A percentile compares a stretch with the other conserved stretches of the same genome.
Evolutionary conservation across 805 yeast genomes (phyloP).

Genomic region (Kodamaea hsintzibuensis): DNA sequence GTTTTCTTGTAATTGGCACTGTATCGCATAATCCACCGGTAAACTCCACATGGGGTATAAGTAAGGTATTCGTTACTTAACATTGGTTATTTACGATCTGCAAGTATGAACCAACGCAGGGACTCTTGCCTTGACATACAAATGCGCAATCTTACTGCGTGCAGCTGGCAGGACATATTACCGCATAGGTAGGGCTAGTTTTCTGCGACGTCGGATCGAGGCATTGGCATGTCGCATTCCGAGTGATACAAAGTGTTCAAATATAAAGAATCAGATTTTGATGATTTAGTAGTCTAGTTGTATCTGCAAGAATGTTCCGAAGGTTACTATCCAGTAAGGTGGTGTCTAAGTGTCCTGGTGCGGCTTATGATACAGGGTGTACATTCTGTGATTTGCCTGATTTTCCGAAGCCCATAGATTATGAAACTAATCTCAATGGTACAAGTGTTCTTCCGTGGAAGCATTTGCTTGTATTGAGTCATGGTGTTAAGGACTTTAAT

Average conservation of each 20-base stretch:
- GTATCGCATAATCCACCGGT: too few species aligned
- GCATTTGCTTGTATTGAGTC: slow-evolving; percentile 55
- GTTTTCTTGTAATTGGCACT: too few species aligned
- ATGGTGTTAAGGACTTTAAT: slow-evolving; percentile 34
- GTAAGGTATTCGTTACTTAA: too few species aligned
- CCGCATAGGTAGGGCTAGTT: not conserved
- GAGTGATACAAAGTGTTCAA: not conserved
- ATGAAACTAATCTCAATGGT: slow-evolving; percentile 38
- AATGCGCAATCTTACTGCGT: not conserved
- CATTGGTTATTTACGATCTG: not conserved
- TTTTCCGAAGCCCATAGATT: slow-evolving; percentile 48
- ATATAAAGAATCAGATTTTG: not conserved
- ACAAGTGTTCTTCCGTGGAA: slow-evolving; percentile 54
- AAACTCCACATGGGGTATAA: too few species aligned
- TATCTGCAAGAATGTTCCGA: not conserved
- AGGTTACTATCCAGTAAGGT: not conserved
- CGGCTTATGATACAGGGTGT: slow-evolving; percentile 59
- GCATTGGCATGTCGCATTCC: too few species aligned
- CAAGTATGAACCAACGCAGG: not conserved
- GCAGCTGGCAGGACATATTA: not conserved
- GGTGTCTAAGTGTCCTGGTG: slow-evolving; percentile 46
- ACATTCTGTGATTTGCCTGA: slow-evolving; percentile 46
- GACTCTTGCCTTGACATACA: not conserved
- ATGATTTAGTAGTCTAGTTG: too few species aligned
- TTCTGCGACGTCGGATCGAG: not conserved